Evolutionary conservation across 352 stramenopile genomes (phyloP).

Genomic region (Plasmopara halstedii): DNA sequence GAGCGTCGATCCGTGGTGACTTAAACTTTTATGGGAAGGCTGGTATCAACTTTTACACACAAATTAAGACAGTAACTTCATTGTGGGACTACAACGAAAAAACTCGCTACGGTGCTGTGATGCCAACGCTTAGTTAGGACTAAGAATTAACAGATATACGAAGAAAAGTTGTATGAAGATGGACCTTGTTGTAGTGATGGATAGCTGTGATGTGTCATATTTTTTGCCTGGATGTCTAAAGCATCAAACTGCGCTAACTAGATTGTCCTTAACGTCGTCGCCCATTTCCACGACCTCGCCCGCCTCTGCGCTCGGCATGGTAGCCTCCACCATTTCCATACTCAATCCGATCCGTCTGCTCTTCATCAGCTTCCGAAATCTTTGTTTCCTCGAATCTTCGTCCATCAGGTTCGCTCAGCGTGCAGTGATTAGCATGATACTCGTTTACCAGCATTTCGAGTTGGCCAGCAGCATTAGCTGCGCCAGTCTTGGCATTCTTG

Average conservation of each 20-base stretch:
- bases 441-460: conserved; percentile 67
- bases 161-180: too few relatives aligned
- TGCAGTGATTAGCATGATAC: conserved; percentile 56
- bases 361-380: conserved; percentile 53
- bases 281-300: conserved; percentile 25
- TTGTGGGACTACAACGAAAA: conserved; percentile 92
- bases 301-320: conserved; percentile 18
- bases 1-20: conserved; percentile 91
- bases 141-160: conserved; percentile 10
- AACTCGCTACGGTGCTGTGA: conserved; percentile 86
- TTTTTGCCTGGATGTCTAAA: too few relatives aligned
- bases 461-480: conserved; percentile 63
- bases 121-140: conserved; percentile 86
- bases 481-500: conserved; percentile 67
- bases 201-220: too few relatives aligned
- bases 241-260: too few relatives aligned
- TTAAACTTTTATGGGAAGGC: conserved; percentile 97
- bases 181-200: too few relatives aligned
- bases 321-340: conserved; percentile 6
- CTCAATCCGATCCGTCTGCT: conserved; percentile 44
- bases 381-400: conserved; percentile 68
- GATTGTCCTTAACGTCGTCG: conserved; percentile 12
- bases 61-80: conserved; percentile 96
- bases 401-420: conserved; percentile 44
- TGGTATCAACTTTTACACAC: conserved; percentile 96